Evolutionary conservation across 2,329 filamentous ascomycete species (phyloP).

Genomic region (Blumeriella jaapii): DNA sequence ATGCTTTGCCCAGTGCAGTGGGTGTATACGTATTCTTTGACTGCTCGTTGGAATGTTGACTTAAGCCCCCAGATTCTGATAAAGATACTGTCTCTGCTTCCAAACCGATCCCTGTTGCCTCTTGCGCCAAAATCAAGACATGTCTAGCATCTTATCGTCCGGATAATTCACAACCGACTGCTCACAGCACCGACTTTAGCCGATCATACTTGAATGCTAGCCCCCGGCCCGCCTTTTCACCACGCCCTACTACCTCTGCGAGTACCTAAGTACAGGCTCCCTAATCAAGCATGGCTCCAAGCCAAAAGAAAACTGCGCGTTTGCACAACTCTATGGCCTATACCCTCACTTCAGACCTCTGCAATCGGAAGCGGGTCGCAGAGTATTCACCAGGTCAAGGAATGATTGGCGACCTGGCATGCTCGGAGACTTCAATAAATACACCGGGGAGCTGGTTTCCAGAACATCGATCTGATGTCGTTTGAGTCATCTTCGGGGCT

Average conservation of each 20-base stretch:
- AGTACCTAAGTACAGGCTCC: constrained; percentile 45
- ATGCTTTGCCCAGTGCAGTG: constrained; percentile 7
- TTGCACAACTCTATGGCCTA: constrained; percentile 7
- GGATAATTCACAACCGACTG: constrained; percentile 53
- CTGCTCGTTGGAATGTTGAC: neutral
- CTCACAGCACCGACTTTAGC: constrained; percentile 41
- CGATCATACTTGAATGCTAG: constrained; percentile 67
- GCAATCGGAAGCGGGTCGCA: constrained; percentile 11
- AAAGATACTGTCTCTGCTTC: constrained; percentile 36
- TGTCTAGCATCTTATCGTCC: constrained; percentile 49
- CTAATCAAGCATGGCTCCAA: neutral
- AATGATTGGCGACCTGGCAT: constrained; percentile 27
- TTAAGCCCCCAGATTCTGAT: constrained; percentile 34
- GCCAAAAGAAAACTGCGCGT: neutral
- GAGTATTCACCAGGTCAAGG: constrained; percentile 18
- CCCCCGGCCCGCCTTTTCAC: constrained; percentile 57
- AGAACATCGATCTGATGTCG: constrained; percentile 54
- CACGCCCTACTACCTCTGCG: constrained; percentile 59
- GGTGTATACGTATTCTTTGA: neutral
- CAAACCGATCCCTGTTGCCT: constrained; percentile 39
- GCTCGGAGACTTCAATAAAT: constrained; percentile 18
- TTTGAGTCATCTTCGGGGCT: constrained; percentile 67
- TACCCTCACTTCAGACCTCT: constrained; percentile 15
- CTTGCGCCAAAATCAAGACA: constrained; percentile 47
- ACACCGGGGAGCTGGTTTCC: constrained; percentile 37